A percentile compares a stretch with the other conserved stretches of the same genome.
These are phyloP conservation scores for Claviceps sp. DNA, from an alignment of 2,329 filamentous ascomycete species.

Conservation along the genomic window DNA sequence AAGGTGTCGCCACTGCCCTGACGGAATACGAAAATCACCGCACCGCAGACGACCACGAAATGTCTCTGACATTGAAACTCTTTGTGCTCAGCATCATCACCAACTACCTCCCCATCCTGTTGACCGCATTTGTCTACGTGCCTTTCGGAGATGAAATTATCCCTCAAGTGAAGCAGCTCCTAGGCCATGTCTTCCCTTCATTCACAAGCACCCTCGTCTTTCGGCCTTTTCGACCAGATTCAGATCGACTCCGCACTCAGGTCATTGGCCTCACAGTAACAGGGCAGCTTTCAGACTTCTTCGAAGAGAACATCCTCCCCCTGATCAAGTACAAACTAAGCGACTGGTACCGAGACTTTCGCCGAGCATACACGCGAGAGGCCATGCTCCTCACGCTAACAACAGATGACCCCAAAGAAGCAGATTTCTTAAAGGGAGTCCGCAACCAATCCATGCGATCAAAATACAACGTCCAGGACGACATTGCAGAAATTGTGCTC, in stretches of 20 bases:
- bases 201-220: conserved; percentile 39
- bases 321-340: conserved; percentile 47
- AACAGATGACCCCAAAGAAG: conserved; percentile 49
- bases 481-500: conserved; percentile 60
- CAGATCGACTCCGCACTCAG: conserved; percentile 52
- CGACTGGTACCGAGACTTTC: conserved; percentile 31
- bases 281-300: conserved; percentile 56
- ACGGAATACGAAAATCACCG: conserved; percentile 66
- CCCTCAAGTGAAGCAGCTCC: conserved; percentile 50
- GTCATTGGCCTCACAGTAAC: conserved; percentile 66
- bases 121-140: conserved; percentile 70
- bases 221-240: conserved; percentile 48
- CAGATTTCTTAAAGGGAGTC: conserved; percentile 47
- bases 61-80: conserved; percentile 58
- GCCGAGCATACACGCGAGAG: conserved; percentile 21
- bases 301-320: conserved; percentile 59
- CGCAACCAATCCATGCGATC: conserved; percentile 55
- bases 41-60: conserved; percentile 54
- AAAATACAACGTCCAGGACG: conserved; percentile 58
- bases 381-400: conserved; percentile 30
- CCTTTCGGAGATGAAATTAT: conserved; percentile 57
- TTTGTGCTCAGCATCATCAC: conserved; percentile 73
- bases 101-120: conserved; percentile 60
- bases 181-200: conserved; percentile 30
- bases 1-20: conserved; percentile 46